Base-by-base conservation (phyloP, 73 alveolate genomes). In the Strombidium stylifer region DNA sequence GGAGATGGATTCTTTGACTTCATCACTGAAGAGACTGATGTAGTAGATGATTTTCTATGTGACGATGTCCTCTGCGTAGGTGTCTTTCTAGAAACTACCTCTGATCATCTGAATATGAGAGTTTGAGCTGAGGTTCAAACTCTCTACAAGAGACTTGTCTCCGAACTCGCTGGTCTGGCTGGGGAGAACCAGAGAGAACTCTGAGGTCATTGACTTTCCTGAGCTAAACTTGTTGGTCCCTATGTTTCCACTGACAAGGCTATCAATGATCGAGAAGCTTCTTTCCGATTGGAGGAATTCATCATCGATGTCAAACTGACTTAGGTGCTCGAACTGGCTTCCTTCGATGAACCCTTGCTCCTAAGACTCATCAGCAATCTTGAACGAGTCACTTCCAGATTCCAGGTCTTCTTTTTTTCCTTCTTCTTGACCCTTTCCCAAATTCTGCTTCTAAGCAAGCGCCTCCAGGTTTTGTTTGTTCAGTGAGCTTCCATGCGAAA, bases 31-130 rank as follows among this genome's bases (percentile, higher is more conserved):
- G 85, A 91, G 73, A 30, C 91, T 49, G 21, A 91, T 76, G 48
- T 91, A 91, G 26, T 87, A 79, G 57, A 91, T 85, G 44, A 91
- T 84, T 74, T 91, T 70, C 53, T 81, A 42, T 89, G 91, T 91
- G 8, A 85, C 58, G 24, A 68, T 60, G 53, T 91, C 98, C 46
- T 91, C 85, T 36, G 87, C 89, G 50, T 69, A 91, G 31, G 87
- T 91, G 49, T 91, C 98, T 48, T 91, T 69, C 11, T 42, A 14
- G 21, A 6, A 5, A 21, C 54, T 42, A 21, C 54, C 23, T 5
- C 4, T 5, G 21, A 42, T 42, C n/a, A 10, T 6, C 42, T 32
- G n/a, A 10, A 32, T 32, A 4, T 32, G 4, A 32, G 42, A 32
- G 42, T 10, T 10, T 10, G 10, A 6, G 42, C 42, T 32, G 42